Evolutionary conservation across 2,329 filamentous ascomycete genomes (phyloP).

Genomic region (Alternaria burnsii): DNA sequence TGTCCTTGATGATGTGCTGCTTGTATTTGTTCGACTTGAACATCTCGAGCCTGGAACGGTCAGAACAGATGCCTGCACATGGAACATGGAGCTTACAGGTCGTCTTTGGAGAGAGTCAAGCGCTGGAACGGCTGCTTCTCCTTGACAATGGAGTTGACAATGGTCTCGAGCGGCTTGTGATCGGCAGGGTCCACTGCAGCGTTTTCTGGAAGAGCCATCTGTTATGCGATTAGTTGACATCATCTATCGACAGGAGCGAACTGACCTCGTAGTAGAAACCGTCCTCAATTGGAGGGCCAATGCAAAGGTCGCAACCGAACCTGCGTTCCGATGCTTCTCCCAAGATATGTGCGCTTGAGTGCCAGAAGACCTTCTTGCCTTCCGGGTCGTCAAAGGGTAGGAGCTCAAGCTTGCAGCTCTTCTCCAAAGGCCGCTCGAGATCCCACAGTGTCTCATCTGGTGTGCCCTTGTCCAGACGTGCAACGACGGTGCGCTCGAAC

Average conservation of each 20-base stretch:
- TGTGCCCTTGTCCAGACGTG: slow-evolving; percentile 77
- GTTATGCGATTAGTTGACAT: slow-evolving; percentile 12
- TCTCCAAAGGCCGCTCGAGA: slow-evolving; percentile 87
- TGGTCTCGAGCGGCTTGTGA: slow-evolving; percentile 83
- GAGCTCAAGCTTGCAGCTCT: slow-evolving; percentile 83
- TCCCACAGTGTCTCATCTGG: slow-evolving; percentile 88
- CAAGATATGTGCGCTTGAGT: slow-evolving; percentile 94
- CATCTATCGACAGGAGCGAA: background rate
- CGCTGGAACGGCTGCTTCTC: slow-evolving; percentile 96
- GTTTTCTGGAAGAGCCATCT: slow-evolving; percentile 81
- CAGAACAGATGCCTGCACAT: background rate
- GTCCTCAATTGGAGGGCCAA: slow-evolving; percentile 89
- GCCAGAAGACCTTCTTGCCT: slow-evolving; percentile 97
- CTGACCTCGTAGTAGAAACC: slow-evolving; percentile 88
- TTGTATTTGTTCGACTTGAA: slow-evolving; percentile 99
- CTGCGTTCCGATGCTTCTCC: slow-evolving; percentile 91
- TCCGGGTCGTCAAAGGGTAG: slow-evolving; percentile 79
- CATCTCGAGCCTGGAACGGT: slow-evolving; percentile 72
- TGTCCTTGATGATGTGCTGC: slow-evolving; percentile 94
- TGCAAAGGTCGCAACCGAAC: slow-evolving; percentile 91
- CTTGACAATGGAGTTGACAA: slow-evolving; percentile 86
- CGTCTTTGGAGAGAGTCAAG: slow-evolving; percentile 85
- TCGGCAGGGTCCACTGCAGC: slow-evolving; percentile 76
- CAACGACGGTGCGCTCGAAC: slow-evolving; percentile 86
- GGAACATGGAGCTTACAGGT: slow-evolving; percentile 60